Evolutionary conservation across 148 eudicot genomes (phyloP).

Genomic region (Pouteria glomerata): DNA sequence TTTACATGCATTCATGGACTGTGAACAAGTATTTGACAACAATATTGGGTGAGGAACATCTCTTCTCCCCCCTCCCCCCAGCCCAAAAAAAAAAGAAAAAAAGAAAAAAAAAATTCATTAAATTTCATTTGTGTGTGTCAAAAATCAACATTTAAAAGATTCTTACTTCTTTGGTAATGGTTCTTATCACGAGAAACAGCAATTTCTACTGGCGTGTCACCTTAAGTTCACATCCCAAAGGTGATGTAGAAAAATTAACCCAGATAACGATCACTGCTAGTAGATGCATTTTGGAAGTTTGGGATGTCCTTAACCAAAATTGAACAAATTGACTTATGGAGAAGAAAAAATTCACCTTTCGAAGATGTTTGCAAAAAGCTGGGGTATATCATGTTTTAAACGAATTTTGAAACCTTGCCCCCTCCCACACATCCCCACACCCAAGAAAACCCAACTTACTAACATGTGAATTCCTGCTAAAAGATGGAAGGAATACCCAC

Average conservation of each 20-base stretch:
- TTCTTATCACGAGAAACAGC: neutral
- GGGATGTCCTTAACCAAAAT: neutral
- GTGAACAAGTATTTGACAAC: neutral
- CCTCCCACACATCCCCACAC: neutral
- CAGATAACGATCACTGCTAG: neutral
- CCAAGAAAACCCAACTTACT: neutral
- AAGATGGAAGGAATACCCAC: constrained; percentile 27
- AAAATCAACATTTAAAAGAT: neutral
- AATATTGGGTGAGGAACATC: too few species aligned
- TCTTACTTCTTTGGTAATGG: neutral
- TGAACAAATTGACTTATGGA: neutral
- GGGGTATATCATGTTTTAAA: neutral
- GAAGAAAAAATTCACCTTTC: neutral
- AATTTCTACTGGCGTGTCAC: neutral
- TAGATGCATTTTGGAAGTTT: neutral
- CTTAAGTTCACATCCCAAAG: neutral
- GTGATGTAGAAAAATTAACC: neutral
- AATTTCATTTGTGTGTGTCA: neutral
- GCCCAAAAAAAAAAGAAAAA: too few species aligned
- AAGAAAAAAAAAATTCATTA: too few species aligned
- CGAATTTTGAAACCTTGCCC: neutral
- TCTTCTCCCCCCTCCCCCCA: too few species aligned
- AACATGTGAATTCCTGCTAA: neutral
- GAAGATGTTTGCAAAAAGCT: constrained; percentile 5
- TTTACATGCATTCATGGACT: neutral